Percentiles rank a stretch among this genome's conserved stretches.
phyloP scores from a whole-genome alignment of 2,329 filamentous ascomycete genomes.

The Paecilomyces dactylethromorphus region DNA sequence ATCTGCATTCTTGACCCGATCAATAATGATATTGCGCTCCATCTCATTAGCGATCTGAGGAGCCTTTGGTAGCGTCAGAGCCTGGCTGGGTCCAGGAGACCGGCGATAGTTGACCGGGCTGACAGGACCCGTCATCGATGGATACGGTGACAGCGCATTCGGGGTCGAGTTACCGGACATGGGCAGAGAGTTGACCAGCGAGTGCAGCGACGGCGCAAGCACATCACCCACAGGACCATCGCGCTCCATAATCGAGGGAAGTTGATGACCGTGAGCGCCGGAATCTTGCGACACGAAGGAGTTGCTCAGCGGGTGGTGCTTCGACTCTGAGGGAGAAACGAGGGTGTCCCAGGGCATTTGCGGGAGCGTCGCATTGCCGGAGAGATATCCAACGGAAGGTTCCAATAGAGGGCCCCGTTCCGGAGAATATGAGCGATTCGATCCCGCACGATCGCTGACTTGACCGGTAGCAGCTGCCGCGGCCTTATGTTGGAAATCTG shows the following conservation, averaged over 20 bases:
- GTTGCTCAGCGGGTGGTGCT: conserved; percentile 67
- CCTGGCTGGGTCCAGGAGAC: conserved; percentile 62
- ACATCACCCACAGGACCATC: conserved; percentile 53
- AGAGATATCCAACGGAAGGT: conserved; percentile 67
- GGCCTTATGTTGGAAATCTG: conserved; percentile 94
- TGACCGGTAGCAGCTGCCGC: conserved; percentile 57
- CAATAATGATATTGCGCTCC: conserved; percentile 75
- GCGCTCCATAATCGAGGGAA: conserved; percentile 64
- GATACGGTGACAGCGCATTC: conserved; percentile 66
- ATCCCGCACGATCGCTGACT: conserved; percentile 39
- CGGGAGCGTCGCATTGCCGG: conserved; percentile 72
- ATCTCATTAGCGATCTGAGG: conserved; percentile 81
- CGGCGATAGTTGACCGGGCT: conserved; percentile 64
- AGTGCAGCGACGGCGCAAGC: conserved; percentile 59
- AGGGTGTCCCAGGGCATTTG: conserved; percentile 91
- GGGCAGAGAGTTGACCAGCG: conserved; percentile 66
- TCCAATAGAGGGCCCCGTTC: conserved; percentile 68
- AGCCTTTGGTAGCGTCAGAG: conserved; percentile 59
- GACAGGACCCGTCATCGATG: conserved; percentile 60
- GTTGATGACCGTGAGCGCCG: conserved; percentile 51
- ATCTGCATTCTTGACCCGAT: conserved; percentile 77
- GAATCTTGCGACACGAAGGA: conserved; percentile 61
- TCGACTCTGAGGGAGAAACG: conserved; percentile 66
- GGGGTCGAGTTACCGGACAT: conserved; percentile 64
- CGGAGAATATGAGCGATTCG: conserved; percentile 63